phyloP scores from a whole-genome alignment of 306 rosid genomes.

The Medicago lupulina region DNA sequence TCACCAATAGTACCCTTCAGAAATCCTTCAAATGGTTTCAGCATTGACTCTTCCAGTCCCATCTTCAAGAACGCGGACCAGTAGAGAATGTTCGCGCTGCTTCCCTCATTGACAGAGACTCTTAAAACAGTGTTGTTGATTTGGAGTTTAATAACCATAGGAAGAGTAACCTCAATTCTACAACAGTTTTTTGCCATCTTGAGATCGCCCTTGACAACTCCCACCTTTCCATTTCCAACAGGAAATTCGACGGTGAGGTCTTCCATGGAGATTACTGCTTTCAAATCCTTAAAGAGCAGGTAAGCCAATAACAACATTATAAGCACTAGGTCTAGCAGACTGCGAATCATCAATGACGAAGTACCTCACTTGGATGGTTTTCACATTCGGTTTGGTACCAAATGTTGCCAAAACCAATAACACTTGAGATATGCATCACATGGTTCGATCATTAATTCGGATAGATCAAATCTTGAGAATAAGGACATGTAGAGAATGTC shows the following conservation, averaged over 20 bases:
- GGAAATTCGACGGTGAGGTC: neutral
- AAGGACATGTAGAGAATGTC: neutral
- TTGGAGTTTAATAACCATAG: neutral
- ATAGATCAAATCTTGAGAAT: neutral
- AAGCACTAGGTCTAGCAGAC: neutral
- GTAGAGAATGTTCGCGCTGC: neutral
- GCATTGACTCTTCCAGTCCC: neutral
- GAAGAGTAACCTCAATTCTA: too few relatives aligned
- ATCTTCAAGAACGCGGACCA: neutral
- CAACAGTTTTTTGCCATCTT: neutral
- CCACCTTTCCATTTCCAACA: neutral
- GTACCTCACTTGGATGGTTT: neutral
- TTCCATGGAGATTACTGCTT: neutral
- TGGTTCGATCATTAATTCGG: neutral
- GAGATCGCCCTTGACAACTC: neutral
- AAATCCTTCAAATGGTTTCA: neutral
- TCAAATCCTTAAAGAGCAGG: neutral
- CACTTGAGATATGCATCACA: neutral
- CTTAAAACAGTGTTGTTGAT: neutral
- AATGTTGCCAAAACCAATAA: neutral
- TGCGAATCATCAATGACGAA: neutral
- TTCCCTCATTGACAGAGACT: neutral
- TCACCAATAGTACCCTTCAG: neutral
- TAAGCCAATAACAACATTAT: neutral
- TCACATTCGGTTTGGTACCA: neutral